A percentile compares a stretch with the other conserved stretches of the same genome.
These are phyloP conservation scores for Plenodomus biglobosus DNA, from an alignment of 2,329 filamentous ascomycete genomes.

Conservation along the genomic window DNA sequence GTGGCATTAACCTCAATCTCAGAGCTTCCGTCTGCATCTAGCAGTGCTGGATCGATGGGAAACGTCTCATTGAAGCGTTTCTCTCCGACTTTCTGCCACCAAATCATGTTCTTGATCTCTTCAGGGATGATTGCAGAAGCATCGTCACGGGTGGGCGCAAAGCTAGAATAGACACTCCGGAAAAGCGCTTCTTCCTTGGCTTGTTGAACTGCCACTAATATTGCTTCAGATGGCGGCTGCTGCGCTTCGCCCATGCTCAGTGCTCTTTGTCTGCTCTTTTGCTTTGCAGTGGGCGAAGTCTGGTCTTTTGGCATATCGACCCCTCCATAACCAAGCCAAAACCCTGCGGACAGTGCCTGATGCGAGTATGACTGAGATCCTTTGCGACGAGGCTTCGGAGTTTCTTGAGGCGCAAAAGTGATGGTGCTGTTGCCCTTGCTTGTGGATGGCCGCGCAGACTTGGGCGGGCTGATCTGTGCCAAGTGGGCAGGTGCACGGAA, in stretches of 20 bases:
- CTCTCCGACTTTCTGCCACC: conserved; percentile 74
- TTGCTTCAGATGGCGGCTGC: conserved; percentile 50
- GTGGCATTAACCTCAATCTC: conserved; percentile 40
- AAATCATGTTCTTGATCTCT: conserved; percentile 66
- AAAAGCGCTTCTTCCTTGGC: conserved; percentile 74
- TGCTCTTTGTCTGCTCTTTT: conserved; percentile 70
- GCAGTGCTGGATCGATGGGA: conserved; percentile 53
- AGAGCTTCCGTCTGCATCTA: conserved; percentile 42
- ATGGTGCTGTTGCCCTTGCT: conserved; percentile 57
- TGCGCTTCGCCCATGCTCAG: conserved; percentile 66
- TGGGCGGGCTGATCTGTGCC: conserved; percentile 68
- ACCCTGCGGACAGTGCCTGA: conserved; percentile 65
- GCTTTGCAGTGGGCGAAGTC: conserved; percentile 64
- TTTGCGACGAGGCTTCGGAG: conserved; percentile 49
- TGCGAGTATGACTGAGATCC: conserved; percentile 62
- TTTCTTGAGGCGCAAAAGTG: conserved; percentile 56
- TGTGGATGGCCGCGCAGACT: conserved; percentile 69
- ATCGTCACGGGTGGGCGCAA: conserved; percentile 75
- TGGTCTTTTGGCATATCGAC: conserved; percentile 47
- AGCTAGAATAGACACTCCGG: conserved; percentile 75
- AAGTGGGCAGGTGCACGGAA: conserved; percentile 70
- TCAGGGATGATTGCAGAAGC: conserved; percentile 69
- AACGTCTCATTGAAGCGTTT: conserved; percentile 66
- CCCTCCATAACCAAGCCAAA: conserved; percentile 62
- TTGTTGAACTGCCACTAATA: conserved; percentile 50